phyloP scores from a whole-genome alignment of 257 asterid species.

The Plantago major region DNA sequence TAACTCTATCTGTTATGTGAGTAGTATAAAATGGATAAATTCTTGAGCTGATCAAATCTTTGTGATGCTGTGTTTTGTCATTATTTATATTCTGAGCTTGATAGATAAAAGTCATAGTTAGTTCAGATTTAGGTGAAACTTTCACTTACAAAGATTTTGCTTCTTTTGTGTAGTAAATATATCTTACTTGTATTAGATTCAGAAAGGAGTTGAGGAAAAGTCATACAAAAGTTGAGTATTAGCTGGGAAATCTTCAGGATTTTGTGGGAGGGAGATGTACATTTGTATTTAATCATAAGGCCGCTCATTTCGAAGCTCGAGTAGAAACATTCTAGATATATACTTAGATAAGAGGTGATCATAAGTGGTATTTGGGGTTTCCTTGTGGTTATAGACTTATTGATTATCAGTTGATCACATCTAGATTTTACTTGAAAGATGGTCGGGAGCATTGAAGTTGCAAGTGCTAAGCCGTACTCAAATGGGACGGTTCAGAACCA shows the following conservation, averaged over 20 bases:
- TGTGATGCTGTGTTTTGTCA: slow-evolving; percentile 10
- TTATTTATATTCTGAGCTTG: neutral
- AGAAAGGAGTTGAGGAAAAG: neutral
- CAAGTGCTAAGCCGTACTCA: slow-evolving; percentile 24
- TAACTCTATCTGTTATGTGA: slow-evolving; percentile 3
- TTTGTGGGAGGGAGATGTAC: slow-evolving; percentile 2
- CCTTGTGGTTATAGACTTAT: slow-evolving; percentile 7
- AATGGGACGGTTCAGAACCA: slow-evolving; percentile 44
- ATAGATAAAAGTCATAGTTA: slow-evolving; percentile 23
- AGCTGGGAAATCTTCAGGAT: slow-evolving; percentile 19
- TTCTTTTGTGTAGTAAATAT: slow-evolving; percentile 20
- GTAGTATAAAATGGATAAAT: slow-evolving; percentile 9
- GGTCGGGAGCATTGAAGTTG: slow-evolving; percentile 69
- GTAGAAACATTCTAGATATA: neutral
- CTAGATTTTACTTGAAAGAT: slow-evolving; percentile 35
- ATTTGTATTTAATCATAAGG: slow-evolving; percentile 2
- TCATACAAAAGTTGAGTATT: neutral
- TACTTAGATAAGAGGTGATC: too few species aligned
- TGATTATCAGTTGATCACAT: slow-evolving; percentile 14
- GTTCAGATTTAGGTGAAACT: slow-evolving; percentile 57
- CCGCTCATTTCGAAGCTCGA: neutral
- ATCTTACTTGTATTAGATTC: slow-evolving; percentile 21
- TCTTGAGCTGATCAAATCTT: slow-evolving; percentile 3
- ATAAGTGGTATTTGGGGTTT: slow-evolving; percentile 8
- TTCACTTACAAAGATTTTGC: slow-evolving; percentile 36